Evolutionary conservation across 345 rosid species (phyloP), one percentile per base, ranked within the genome.

Genomic region (Eucalyptus pauciflora): DNA sequence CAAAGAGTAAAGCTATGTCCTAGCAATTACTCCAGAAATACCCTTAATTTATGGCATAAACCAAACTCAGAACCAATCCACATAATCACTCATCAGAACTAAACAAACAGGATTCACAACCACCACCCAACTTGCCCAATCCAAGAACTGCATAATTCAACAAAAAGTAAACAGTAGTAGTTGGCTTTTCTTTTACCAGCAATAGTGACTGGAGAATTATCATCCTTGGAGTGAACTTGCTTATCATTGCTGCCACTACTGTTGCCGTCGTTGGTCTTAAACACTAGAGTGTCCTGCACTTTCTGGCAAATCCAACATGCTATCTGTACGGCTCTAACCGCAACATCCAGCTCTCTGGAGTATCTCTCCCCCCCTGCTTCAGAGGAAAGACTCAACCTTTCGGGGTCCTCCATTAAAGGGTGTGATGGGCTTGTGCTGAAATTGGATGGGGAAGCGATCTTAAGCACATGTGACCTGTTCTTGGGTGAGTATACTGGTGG

Each of bases 181-280:
- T 25, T 49, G 87, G 67, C 13, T 37, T 41, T 41, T 76, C 58
- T 60, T 48, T 33, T 88, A 97, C 99, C 98, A 85, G 99, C 99
- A 93, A 97, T 92, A 86, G 98, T 97, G 87, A 97, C 99, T 64
- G 94, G 99, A 76, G 99, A 97, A 89, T 97, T 95, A 90, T 97
- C 99, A 87, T 94, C 98, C 92, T 97, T 76, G 48, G 83, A 96
- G 67, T 98, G 90, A 91, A 90, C 88, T 56, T 95, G 95, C 69
- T 76, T 76, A 43, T 43, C 83, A 76, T 76, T 41, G 83, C 25
- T 20, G 83, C 46, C 83, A 76, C 85, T 18, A 18, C 46, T 3
- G 5, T 92, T 92, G 46, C 13, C 88, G 69, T 88, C 88, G 71
- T 29, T 86, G 20, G 88, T 56, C 4, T 76, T 76, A 76, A 95